Base-by-base conservation (phyloP, 345 rosid species). In the Lenwebbia sp. region DNA sequence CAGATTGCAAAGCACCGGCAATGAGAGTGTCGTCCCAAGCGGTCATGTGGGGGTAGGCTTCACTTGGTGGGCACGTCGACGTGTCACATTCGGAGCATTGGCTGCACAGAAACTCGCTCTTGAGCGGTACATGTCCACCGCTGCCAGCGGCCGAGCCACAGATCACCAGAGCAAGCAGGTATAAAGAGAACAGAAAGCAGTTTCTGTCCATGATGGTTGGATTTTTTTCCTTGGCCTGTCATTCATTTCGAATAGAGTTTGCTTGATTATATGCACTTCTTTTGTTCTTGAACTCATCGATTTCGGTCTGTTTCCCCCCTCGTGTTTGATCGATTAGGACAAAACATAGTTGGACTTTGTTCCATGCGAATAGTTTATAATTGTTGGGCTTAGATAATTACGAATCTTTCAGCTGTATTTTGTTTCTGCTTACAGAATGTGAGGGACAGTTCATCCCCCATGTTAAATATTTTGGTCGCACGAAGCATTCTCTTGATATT, bases 21-120 rank as follows among this genome's bases (percentile, higher is more conserved):
- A 91, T 88, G 1, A 91, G 90, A 3, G 85, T 74, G 85, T 91
- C 70, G 14, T 90, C 93, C 37, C 85, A 87, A 52, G 90, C 91
- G 22, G 91, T 90, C 92, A 88, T 89, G 85, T 88, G 94, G 62
- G 94, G 93, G 82, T 86, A 90, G 83, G 92, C 88, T 23, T 90
- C 92, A 81, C 90, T 89, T 26, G 90, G 85, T 30, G 91, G 94
- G 84, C 94, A 90, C 12, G n/a, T 56, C 10, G 10, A 83, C n/a
- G 88, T 40, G 55, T 88, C 82, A 19, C 92, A 89, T 47, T 65
- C 85, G 54, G 90, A 85, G 89, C 92, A 93, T 83, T 89, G 90
- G 37, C 90, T 74, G 87, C 92, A 91, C 40, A 93, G 93, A 76
- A 87, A 81, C 22, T 85, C 57, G 44, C 93, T 91, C 75, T 88